A percentile compares a stretch with the other conserved stretches of the same genome.
Conservation (phyloP, 2,329 filamentous ascomycete genomes). For the Didymella keratinophila region DNA sequence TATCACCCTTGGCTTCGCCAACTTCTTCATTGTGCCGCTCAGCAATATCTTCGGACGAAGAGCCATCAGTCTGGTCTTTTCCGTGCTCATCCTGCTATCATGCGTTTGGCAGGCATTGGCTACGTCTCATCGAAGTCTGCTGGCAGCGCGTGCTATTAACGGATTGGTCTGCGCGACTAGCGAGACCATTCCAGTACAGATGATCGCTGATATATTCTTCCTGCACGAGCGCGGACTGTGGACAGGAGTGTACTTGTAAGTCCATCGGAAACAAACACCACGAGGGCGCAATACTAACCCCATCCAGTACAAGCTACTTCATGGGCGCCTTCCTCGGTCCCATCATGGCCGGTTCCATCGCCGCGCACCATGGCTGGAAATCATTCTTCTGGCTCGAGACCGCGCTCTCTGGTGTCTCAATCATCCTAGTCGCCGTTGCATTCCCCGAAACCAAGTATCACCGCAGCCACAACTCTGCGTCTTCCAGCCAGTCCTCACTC, state of each 20-base stretch:
- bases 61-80: constrained; percentile 51
- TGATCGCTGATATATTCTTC: constrained; percentile 57
- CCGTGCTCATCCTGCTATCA: constrained; percentile 52
- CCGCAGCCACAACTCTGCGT: constrained; percentile 28
- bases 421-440: constrained; percentile 50
- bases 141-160: constrained; percentile 55
- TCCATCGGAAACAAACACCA: not conserved
- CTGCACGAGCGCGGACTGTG: constrained; percentile 54
- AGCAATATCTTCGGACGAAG: constrained; percentile 56
- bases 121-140: constrained; percentile 52
- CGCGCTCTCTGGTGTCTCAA: constrained; percentile 51
- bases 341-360: constrained; percentile 55
- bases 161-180: constrained; percentile 55
- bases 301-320: constrained; percentile 51
- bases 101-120: constrained; percentile 57
- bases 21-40: constrained; percentile 55
- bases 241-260: constrained; percentile 52
- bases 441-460: constrained; percentile 56
- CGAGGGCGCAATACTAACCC: not conserved
- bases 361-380: constrained; percentile 54
- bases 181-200: constrained; percentile 55
- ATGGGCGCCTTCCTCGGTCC: constrained; percentile 55
- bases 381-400: constrained; percentile 58
- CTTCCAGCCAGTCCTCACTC: constrained; percentile 12
- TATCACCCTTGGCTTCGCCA: constrained; percentile 55